Evolutionary conservation across 441 rosid species (phyloP), one percentile per base, ranked within the genome.

Genomic region (Metrosideros polymorpha): DNA sequence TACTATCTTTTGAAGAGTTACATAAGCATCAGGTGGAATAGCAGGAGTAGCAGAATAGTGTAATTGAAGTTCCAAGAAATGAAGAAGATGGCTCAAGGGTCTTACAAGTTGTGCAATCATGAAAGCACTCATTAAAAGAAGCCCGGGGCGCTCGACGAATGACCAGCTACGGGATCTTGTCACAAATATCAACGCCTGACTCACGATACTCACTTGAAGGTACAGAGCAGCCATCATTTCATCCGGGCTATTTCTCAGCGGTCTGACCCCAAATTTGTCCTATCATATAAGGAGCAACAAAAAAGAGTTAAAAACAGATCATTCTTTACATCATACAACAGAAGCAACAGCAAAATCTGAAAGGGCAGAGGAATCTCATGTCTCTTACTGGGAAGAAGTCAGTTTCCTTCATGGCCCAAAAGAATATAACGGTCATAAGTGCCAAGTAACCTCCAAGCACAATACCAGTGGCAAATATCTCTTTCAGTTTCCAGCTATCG

Each of bases 151-250:
- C 52, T 87, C 88, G 0, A 76, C 6, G 32, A 6, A 87, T 10
- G 88, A 87, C 86, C 84, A 87, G 88, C 88, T 84, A 71, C 88
- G 71, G 27, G 88, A 87, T 76, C 88, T 61, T 42, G 88, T 87
- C 83, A 87, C 88, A 13, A 87, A 87, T 82, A 87, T 87, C 86
- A 87, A 39, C 29, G 88, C 88, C 52, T 87, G 88, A 59, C 88
- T 87, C 76, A 87, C 86, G 12, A 87, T 87, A 55, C 88, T 87
- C 83, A 87, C 88, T 87, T 87, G 88, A n/a, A 87, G 83, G 84
- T 87, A 87, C 59, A 87, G 56, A 30, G 88, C 88, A 15, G 88
- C 84, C 88, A 87, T 87, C 86, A 84, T 77, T 87, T 87, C 88
- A 9, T 55, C 25, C 7, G 15, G 86, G 5, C 29, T 84, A 4